Evolutionary conservation across 2,329 filamentous ascomycete species (phyloP), one percentile per base, ranked within the genome.

Genomic region (Drechslerella dactyloides): DNA sequence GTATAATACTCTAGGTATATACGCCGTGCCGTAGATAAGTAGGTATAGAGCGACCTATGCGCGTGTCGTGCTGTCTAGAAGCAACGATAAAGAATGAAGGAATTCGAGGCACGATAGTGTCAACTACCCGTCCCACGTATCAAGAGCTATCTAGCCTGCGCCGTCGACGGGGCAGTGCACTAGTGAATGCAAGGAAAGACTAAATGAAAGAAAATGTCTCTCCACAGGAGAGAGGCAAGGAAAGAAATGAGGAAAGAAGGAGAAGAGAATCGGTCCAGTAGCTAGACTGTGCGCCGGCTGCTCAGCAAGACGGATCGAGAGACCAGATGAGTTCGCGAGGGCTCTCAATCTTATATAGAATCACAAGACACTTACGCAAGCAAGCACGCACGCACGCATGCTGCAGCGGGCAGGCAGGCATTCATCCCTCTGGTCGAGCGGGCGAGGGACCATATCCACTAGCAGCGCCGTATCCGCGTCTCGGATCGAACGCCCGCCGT

Each of bases 291-390:
- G 57, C 65, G 53, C 65, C 62, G 21, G 51, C 58, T 52, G 52
- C 59, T 19, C 23, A 63, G 35, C 23, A 63, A 63, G 44, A 72
- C 60, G 58, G 10, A 35, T 15, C 30, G 23, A 23, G 23, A 23
- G 58, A 54, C 61, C 60, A 51, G 24, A 6, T 42, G 37, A 42
- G 2, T 6, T 42, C n/a, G 13, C 37, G 57, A 58, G 37, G 56
- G 37, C 15, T 10, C 5, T 52, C 42, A 55, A 48, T 33, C 51
- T 72, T 72, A 65, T 72, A 70, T 48, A n/a, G n/a, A n/a, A n/a
- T n/a, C n/a, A n/a, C n/a, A n/a, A n/a, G n/a, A n/a, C n/a, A 48
- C 11, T 44, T 44, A 15, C 15, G 15, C 35, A 7, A 37, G 7
- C 35, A 37, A 7, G 35, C 7, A 15, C 35, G 7, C 15, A 15